A percentile compares a stretch with the other conserved stretches of the same genome.
Conservation (phyloP, 768 basidiomycete species). For the Panaeolus cyanescens region DNA sequence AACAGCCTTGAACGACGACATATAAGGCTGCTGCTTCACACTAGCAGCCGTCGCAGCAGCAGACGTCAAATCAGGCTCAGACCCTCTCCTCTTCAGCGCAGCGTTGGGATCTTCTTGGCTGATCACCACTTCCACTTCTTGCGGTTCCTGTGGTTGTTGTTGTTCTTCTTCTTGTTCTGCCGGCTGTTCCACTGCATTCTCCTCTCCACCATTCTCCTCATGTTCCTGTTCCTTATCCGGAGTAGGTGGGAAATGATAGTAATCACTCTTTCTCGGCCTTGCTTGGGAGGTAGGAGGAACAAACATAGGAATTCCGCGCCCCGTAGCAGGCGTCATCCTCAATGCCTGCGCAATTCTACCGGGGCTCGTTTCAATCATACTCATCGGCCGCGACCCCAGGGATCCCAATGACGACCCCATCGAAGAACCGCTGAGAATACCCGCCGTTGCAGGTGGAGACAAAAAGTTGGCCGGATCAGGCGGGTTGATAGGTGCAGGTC, state of each 20-base stretch:
- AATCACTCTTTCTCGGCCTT: slow-evolving; percentile 29
- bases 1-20: slow-evolving; percentile 57
- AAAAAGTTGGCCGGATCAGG: slow-evolving; percentile 20
- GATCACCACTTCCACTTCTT: neutral
- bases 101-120: neutral
- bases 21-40: slow-evolving; percentile 18
- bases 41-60: slow-evolving; percentile 5
- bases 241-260: slow-evolving; percentile 38
- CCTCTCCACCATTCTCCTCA: slow-evolving; percentile 7
- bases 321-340: slow-evolving; percentile 36
- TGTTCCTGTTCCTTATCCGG: slow-evolving; percentile 24
- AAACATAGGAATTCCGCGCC: slow-evolving; percentile 38
- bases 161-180: neutral
- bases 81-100: slow-evolving; percentile 16
- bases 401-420: slow-evolving; percentile 20
- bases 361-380: slow-evolving; percentile 42
- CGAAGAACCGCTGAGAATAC: slow-evolving; percentile 3
- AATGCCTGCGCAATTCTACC: slow-evolving; percentile 36
- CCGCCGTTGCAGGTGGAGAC: slow-evolving; percentile 21
- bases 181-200: slow-evolving; percentile 6
- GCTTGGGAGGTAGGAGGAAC: slow-evolving; percentile 23
- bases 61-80: slow-evolving; percentile 16
- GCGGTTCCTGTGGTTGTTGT: neutral
- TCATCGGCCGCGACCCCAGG: slow-evolving; percentile 29
- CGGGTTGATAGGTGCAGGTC: slow-evolving; percentile 13